Conservation (phyloP, 2,329 filamentous ascomycete species). For the Endoconidiophora polonica region DNA sequence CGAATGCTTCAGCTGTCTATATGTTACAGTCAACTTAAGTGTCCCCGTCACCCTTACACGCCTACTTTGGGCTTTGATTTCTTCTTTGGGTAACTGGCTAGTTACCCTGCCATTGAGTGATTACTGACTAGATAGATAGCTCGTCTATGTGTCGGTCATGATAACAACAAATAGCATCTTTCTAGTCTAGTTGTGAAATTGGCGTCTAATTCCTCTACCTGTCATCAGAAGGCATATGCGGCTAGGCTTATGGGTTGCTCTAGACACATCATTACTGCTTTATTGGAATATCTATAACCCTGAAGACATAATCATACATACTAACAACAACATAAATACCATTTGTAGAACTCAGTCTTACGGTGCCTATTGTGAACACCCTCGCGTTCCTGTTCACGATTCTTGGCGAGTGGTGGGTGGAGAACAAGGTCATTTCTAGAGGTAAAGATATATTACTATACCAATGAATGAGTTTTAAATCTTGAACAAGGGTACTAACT, state of each 20-base stretch:
- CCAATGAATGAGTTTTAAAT: not conserved
- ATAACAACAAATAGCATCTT: too few species aligned
- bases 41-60: not conserved
- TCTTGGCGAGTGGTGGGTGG: slow-evolving; percentile 85
- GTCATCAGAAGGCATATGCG: too few species aligned
- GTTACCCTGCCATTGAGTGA: too few species aligned
- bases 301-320: not conserved
- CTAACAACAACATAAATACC: not conserved
- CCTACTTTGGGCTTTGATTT: too few species aligned
- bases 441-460: slow-evolving; percentile 31
- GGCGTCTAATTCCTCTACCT: too few species aligned
- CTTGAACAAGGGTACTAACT: too few species aligned
- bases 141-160: too few species aligned
- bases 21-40: slow-evolving; percentile 1
- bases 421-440: slow-evolving; percentile 74
- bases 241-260: too few species aligned
- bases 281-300: not conserved
- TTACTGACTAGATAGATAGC: too few species aligned
- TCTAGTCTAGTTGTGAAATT: too few species aligned
- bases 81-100: too few species aligned
- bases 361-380: slow-evolving; percentile 88
- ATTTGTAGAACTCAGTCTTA: slow-evolving; percentile 64
- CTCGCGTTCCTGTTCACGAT: slow-evolving; percentile 93
- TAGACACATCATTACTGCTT: not conserved
- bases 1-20: slow-evolving; percentile 10